phyloP scores from a whole-genome alignment of 2,329 filamentous ascomycete species.

The Ophiostoma ips region DNA sequence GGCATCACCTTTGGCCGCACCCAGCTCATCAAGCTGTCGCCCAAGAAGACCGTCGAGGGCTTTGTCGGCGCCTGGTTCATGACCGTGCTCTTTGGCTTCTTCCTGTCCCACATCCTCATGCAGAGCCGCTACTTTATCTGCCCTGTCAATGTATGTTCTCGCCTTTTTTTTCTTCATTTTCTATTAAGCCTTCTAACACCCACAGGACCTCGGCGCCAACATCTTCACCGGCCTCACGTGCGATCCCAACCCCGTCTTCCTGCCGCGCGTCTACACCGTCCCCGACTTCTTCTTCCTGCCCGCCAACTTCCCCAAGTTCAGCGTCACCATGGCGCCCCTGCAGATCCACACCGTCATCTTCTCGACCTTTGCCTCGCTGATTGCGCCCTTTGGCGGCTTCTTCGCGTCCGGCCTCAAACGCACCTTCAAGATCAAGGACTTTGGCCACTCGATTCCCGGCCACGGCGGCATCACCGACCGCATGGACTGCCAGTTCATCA shows the following conservation, averaged over 20 bases:
- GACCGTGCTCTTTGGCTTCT: conserved; percentile 73
- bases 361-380: conserved; percentile 87
- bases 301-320: conserved; percentile 37
- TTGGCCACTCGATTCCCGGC: conserved; percentile 93
- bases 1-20: conserved; percentile 94
- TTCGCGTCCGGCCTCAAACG: conserved; percentile 96
- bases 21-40: conserved; percentile 92
- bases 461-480: conserved; percentile 97
- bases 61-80: conserved; percentile 95
- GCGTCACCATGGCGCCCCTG: conserved; percentile 69
- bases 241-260: conserved; percentile 81
- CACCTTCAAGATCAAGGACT: conserved; percentile 99
- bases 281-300: conserved; percentile 59
- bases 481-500: conserved; percentile 99
- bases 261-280: conserved; percentile 59
- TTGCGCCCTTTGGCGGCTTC: conserved; percentile 95
- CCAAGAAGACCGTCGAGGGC: conserved; percentile 98
- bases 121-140: conserved; percentile 96
- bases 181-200: not conserved
- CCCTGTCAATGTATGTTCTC: conserved; percentile 60
- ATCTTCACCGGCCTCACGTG: conserved; percentile 83
- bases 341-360: conserved; percentile 86
- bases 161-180: not conserved
- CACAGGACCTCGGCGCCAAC: conserved; percentile 75
- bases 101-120: conserved; percentile 71